Evolutionary conservation across 2,329 filamentous ascomycete species (phyloP).

Genomic region (Epichloe baconii): DNA sequence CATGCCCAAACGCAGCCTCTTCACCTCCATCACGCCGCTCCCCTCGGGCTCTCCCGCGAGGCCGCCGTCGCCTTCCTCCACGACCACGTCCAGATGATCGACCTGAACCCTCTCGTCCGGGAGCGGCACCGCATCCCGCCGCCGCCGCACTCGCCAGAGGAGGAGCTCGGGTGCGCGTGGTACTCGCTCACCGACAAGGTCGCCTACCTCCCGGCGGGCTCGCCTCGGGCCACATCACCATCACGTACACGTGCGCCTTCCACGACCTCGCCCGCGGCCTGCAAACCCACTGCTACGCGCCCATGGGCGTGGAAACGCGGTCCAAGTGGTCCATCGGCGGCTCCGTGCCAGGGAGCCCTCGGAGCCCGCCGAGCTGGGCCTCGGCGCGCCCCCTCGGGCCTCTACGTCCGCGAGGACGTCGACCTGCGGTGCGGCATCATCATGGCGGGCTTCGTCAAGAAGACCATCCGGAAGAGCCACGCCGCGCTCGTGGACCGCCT

Average conservation of each 20-base stretch:
- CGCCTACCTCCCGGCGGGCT: conserved; percentile 24
- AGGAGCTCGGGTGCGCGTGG: conserved; percentile 64
- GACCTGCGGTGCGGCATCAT: conserved; percentile 68
- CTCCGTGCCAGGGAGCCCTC: conserved; percentile 53
- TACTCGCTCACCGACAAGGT: conserved; percentile 67
- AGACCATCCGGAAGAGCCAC: conserved; percentile 68
- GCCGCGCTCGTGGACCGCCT: conserved; percentile 54
- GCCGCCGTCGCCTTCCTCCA: conserved; percentile 65
- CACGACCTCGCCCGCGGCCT: conserved; percentile 59
- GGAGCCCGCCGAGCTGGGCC: conserved; percentile 51
- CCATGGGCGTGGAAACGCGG: conserved; percentile 66
- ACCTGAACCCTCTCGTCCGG: conserved; percentile 72
- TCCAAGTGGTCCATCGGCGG: conserved; percentile 69
- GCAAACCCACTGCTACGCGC: conserved; percentile 74
- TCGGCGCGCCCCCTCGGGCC: conserved; percentile 52
- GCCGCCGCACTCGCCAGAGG: conserved; percentile 50
- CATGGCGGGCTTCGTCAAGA: conserved; percentile 66
- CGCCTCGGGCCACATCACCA: conserved; percentile 49
- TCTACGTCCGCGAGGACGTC: conserved; percentile 78
- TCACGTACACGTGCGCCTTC: conserved; percentile 62
- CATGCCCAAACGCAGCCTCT: conserved; percentile 59
- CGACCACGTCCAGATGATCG: conserved; percentile 71
- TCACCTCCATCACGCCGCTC: conserved; percentile 69
- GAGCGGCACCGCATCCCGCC: conserved; percentile 56
- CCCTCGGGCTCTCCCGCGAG: conserved; percentile 53